These are phyloP conservation scores for Microsporum audouinii DNA, from an alignment of 2,329 filamentous ascomycete species.

Conservation along the genomic window DNA sequence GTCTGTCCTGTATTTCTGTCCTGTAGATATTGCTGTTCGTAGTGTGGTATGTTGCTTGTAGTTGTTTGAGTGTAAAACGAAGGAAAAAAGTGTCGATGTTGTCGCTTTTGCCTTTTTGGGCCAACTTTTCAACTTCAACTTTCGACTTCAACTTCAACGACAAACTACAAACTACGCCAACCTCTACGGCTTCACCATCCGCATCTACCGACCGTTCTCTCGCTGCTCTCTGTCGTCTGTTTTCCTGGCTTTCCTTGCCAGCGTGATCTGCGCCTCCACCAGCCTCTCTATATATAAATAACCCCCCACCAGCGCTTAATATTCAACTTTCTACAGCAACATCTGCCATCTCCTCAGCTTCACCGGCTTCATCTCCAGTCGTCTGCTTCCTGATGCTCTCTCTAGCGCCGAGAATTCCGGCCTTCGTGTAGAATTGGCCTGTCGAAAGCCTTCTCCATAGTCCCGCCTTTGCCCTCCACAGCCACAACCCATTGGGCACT, in stretches of 20 bases:
- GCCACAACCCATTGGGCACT: neutral
- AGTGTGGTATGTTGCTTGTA: neutral
- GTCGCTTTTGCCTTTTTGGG: neutral
- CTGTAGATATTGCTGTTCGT: neutral
- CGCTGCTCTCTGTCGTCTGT: neutral
- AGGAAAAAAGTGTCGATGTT: neutral
- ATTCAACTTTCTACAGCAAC: slow-evolving; percentile 2
- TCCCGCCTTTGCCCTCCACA: neutral
- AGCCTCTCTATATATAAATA: slow-evolving; percentile 7
- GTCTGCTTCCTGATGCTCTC: slow-evolving; percentile 7
- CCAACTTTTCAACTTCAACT: neutral
- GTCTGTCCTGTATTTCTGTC: neutral
- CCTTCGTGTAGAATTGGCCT: neutral
- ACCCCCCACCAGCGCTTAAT: slow-evolving; percentile 2
- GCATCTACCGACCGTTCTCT: neutral
- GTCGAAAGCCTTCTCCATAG: neutral
- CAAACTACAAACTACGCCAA: neutral
- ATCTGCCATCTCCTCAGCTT: slow-evolving; percentile 3
- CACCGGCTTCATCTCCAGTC: slow-evolving; percentile 11
- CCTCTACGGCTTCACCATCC: neutral
- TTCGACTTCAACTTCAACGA: neutral
- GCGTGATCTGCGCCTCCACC: slow-evolving; percentile 10
- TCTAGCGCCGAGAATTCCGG: neutral
- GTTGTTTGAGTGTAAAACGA: neutral
- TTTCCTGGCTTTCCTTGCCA: neutral